Percentiles rank a stretch among this genome's conserved stretches.
Conservation (phyloP, 1,284 basidiomycete species). For the Tilletia indica region DNA sequence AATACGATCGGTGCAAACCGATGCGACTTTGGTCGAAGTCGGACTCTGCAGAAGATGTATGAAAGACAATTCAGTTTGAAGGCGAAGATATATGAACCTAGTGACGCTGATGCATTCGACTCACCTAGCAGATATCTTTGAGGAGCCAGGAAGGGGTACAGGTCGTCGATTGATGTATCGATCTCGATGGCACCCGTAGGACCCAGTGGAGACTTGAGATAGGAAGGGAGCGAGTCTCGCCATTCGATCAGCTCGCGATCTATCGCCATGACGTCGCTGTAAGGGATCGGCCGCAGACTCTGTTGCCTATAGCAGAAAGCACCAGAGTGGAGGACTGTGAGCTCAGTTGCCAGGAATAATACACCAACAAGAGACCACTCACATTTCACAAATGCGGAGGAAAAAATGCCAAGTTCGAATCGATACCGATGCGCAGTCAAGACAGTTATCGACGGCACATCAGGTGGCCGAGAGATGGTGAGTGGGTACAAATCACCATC, state of each 20-base stretch:
- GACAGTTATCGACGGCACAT: background rate
- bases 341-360: background rate
- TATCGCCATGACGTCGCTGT: constrained; percentile 1
- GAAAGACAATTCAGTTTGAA: background rate
- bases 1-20: constrained; percentile 4
- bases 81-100: background rate
- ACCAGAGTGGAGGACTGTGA: background rate
- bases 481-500: constrained; percentile 9
- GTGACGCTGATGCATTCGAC: background rate
- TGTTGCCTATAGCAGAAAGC: background rate
- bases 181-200: constrained; percentile 15
- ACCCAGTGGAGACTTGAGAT: constrained; percentile 12
- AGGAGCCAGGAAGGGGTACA: constrained; percentile 8
- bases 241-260: constrained; percentile 15
- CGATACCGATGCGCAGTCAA: constrained; percentile 12
- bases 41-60: background rate
- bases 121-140: constrained; percentile 17
- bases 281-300: background rate
- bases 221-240: constrained; percentile 8
- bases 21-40: constrained; percentile 14
- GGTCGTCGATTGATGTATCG: constrained; percentile 11
- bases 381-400: constrained; percentile 13
- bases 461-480: background rate
- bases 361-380: background rate
- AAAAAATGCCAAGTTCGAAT: constrained; percentile 2